These are phyloP conservation scores for Skeletonema potamos DNA, from an alignment of 108 stramenopile genomes.

Conservation along the genomic window DNA sequence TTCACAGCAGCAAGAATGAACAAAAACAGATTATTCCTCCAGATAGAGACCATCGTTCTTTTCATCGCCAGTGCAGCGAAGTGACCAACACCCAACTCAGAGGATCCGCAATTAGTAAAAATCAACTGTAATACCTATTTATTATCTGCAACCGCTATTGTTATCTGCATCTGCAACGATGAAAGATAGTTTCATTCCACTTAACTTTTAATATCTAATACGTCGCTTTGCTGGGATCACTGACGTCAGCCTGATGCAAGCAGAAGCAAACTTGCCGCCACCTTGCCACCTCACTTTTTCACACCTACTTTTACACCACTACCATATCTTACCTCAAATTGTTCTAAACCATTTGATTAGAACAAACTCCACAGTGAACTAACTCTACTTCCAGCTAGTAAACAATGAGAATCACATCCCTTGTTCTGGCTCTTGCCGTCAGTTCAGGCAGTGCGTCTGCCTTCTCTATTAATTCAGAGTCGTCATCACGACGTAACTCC, in stretches of 20 bases:
- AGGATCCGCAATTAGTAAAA: no score
- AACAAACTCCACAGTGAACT: background rate
- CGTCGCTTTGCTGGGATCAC: background rate
- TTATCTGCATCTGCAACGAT: no score
- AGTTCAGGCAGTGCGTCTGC: background rate
- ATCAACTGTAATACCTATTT: no score
- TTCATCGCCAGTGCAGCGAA: no score
- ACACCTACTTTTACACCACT: no score
- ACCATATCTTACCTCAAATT: no score
- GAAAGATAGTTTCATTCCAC: background rate
- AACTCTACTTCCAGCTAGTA: background rate
- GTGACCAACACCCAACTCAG: no score
- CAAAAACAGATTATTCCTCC: background rate
- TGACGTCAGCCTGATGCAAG: background rate
- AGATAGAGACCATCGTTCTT: background rate
- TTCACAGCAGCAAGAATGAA: background rate
- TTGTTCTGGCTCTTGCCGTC: background rate
- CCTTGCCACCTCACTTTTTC: background rate
- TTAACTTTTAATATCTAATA: background rate
- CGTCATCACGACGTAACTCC: background rate
- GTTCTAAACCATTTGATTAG: background rate
- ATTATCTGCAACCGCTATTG: no score
- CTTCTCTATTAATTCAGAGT: background rate
- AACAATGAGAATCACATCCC: background rate
- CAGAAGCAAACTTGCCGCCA: background rate